Percentiles rank a stretch among this genome's conserved stretches.
These are phyloP conservation scores for Stagonosporopsis tanaceti DNA, from an alignment of 2,329 filamentous ascomycete species.

Conservation along the genomic window DNA sequence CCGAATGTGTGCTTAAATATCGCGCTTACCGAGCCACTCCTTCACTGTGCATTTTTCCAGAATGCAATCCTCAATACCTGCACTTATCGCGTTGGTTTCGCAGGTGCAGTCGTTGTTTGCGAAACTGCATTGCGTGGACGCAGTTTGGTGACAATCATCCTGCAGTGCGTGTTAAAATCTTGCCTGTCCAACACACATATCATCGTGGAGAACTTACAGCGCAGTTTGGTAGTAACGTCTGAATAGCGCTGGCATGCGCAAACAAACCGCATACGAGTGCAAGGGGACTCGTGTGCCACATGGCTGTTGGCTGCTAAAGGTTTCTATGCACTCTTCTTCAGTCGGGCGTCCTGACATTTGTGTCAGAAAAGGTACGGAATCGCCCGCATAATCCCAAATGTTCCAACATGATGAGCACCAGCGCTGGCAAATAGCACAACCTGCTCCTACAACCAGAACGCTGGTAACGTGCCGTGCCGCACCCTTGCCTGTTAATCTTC, in stretches of 20 bases:
- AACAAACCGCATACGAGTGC: background rate
- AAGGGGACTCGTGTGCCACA: background rate
- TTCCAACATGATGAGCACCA: background rate
- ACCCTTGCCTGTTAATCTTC: background rate
- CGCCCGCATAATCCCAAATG: background rate
- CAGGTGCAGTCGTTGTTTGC: no score
- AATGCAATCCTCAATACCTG: no score
- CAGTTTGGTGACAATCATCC: no score
- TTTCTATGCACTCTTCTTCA: background rate
- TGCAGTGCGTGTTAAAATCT: no score
- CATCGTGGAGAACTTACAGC: background rate
- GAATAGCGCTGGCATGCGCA: background rate
- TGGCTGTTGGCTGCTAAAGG: background rate
- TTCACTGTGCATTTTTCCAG: no score
- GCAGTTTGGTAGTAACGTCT: background rate
- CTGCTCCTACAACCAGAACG: background rate
- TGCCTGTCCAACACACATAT: no score
- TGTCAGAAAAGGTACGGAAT: background rate
- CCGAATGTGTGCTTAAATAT: no score
- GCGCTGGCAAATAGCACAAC: background rate
- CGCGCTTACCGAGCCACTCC: no score
- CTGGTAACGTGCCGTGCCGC: background rate
- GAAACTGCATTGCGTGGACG: no score
- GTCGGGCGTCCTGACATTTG: background rate
- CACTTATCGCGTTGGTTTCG: no score